Evolutionary conservation across 441 rosid species (phyloP), one percentile per base, ranked within the genome.

Genomic region (Bruguiera hainesii): DNA sequence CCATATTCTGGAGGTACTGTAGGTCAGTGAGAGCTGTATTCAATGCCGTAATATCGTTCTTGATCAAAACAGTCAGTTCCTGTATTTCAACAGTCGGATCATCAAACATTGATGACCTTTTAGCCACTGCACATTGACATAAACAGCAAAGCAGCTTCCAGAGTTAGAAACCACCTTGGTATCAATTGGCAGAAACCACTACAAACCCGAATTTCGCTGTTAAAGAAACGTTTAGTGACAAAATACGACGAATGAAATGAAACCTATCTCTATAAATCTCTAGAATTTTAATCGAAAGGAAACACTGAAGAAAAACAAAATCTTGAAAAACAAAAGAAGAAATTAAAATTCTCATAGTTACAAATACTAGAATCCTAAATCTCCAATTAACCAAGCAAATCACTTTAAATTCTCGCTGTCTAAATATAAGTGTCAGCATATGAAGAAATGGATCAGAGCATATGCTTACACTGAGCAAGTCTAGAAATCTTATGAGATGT

Each of bases 41-140:
- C 68, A 89, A 73, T 19, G 85, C 81, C 10, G 92, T 89, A 64
- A 91, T 83, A 21, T 91, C 92, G 61, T 89, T 83, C 86, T 91
- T 94, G 65, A 94, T 85, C 84, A 94, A 69, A 29, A 74, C 85
- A 35, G 96, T 94, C 67, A 89, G 66, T 73, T 94, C 93, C 69
- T 94, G 96, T 77, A 94, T 89, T 61, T 91, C 92, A 60, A 89
- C 66, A 7, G 84, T 81, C 3, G 93, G 92, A 78, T 94, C 99
- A 77, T 89, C 82, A 75, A 94, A 94, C 85, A 91, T 91, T 3
- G 96, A 89, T 26, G 99, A 89, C 76, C 83, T 85, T 69, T 87
- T 94, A 1, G 92, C 91, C 87, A 94, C 96, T 91, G 82, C 76
- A 48, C 50, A 56, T 42, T 59, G 19, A 29, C 63, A 42, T 35